phyloP scores from a whole-genome alignment of 1,284 basidiomycete genomes.

The Psilocybe mexicana region DNA sequence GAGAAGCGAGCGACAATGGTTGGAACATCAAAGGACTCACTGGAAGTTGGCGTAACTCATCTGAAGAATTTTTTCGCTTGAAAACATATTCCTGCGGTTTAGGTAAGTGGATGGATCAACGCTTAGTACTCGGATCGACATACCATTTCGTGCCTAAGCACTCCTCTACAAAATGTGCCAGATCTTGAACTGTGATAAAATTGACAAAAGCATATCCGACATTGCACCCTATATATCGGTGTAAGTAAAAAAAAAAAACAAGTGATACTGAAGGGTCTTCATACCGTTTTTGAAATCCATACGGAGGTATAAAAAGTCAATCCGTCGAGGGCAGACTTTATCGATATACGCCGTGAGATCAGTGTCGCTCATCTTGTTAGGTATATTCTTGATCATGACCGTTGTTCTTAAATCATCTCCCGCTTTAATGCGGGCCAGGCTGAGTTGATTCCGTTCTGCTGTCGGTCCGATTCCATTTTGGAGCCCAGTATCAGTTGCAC shows the following conservation, averaged over 20 bases:
- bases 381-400: slow-evolving; percentile 87
- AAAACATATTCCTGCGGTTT: slow-evolving; percentile 75
- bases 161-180: slow-evolving; percentile 71
- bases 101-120: slow-evolving; percentile 1
- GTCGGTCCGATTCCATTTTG: slow-evolving; percentile 1
- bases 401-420: slow-evolving; percentile 82
- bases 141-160: slow-evolving; percentile 79
- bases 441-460: slow-evolving; percentile 66
- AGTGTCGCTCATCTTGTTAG: slow-evolving; percentile 83
- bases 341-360: slow-evolving; percentile 72
- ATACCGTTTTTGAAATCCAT: slow-evolving; percentile 82
- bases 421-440: slow-evolving; percentile 68
- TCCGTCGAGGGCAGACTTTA: slow-evolving; percentile 64
- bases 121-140: slow-evolving; percentile 2
- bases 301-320: slow-evolving; percentile 84
- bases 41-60: slow-evolving; percentile 89
- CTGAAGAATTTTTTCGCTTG: slow-evolving; percentile 82
- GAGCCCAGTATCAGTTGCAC: background rate
- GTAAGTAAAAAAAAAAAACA: background rate
- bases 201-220: slow-evolving; percentile 89
- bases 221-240: slow-evolving; percentile 61
- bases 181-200: slow-evolving; percentile 76
- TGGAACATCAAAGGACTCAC: slow-evolving; percentile 41
- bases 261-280: slow-evolving; percentile 14
- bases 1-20: slow-evolving; percentile 5